Evolutionary conservation across 108 stramenopile species (phyloP), one percentile per base, ranked within the genome.

Genomic region (Nitzschia inconspicua): DNA sequence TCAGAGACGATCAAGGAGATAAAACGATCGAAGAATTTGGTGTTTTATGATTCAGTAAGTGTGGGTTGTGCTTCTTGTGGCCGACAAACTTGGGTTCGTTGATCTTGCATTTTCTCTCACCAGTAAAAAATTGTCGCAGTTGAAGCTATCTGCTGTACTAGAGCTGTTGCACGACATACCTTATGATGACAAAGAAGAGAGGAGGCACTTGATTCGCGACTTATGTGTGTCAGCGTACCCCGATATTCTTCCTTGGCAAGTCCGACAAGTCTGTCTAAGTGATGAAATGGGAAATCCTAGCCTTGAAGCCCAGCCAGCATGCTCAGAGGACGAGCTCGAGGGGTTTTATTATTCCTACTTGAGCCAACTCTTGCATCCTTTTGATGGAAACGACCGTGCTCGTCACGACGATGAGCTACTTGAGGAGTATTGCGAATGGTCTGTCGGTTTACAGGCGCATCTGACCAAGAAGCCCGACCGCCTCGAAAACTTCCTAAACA

Each of bases 201-300:
- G 56, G 16, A 62, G 52, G 60, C 37, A 73, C 7, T 57, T 68
- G 27, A 30, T 83, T 11, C 65, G 69, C 3, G 28, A 71, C 9
- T 32, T 89, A 37, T 76, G 84, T 40, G 92, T 84, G 19, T 84
- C 92, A 18, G 88, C 84, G 19, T 93, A 83, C 60, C 92, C 92
- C 20, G 92, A 93, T 65, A 35, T 93, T 26, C 73, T 66, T 41
- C 86, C 92, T 2, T 83, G 85, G 83, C 79, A 77, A 53, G 84
- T 93, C 20, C 69, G 66, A 46, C 63, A 75, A 44, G 72, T 71
- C 14, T 85, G 81, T 57, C 24, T 73, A 22, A 37, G 23, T 42
- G 31, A 31, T 18, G 20, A 54, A 41, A 51, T 29, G 37, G 50
- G 48, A 48, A 35, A 54, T 5, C 47, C 47, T 11, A 16, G 46